Evolutionary conservation across 1,284 basidiomycete species (phyloP).

Genomic region (Rhodotorula sp.): DNA sequence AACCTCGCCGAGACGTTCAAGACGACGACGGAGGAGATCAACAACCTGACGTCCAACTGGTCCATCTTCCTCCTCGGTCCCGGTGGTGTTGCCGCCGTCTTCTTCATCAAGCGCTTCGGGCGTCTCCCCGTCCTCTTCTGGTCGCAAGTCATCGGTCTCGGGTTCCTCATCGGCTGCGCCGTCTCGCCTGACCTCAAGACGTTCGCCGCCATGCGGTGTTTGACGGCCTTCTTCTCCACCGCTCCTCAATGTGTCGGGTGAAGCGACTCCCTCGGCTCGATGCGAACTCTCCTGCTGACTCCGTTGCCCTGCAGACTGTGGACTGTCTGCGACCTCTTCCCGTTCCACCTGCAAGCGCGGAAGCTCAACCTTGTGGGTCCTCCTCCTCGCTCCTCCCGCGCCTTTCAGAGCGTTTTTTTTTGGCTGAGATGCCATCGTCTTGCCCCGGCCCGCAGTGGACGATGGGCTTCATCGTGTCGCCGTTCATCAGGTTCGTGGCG

Average conservation of each 20-base stretch:
- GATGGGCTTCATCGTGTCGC: conserved; percentile 63
- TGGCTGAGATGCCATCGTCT: no score
- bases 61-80: conserved; percentile 23
- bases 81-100: conserved; percentile 59
- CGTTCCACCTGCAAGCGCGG: conserved; percentile 70
- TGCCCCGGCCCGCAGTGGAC: conserved; percentile 55
- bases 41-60: conserved; percentile 53
- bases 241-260: conserved; percentile 41
- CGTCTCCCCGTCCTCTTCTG: conserved; percentile 64
- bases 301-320: not conserved
- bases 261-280: not conserved
- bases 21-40: conserved; percentile 61
- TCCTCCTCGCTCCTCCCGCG: no score
- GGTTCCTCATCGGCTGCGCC: conserved; percentile 53
- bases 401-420: no score
- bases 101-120: conserved; percentile 54
- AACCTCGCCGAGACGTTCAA: conserved; percentile 59
- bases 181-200: conserved; percentile 58
- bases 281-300: no score
- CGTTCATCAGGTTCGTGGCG: conserved; percentile 43
- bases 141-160: conserved; percentile 55
- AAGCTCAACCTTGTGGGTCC: conserved; percentile 60
- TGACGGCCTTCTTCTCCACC: conserved; percentile 67
- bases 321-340: conserved; percentile 58
- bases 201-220: conserved; percentile 62